Evolutionary conservation across 495 filamentous ascomycete genomes (phyloP).

Genomic region (Baudoinia panamericana): DNA sequence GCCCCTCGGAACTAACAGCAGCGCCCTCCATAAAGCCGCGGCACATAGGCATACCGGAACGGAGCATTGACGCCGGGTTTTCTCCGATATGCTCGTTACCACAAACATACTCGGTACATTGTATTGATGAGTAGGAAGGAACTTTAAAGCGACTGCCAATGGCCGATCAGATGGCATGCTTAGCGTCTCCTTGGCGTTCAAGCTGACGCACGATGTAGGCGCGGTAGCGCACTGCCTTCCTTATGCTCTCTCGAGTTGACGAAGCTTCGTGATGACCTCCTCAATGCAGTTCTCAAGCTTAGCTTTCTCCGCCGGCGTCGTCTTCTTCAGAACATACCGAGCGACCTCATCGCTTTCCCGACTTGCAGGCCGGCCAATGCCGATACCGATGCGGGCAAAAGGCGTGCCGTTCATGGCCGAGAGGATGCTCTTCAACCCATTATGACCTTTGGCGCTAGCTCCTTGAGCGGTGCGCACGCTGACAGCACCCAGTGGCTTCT

Average conservation of each 20-base stretch:
- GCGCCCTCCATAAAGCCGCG: no score
- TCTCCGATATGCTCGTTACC: no score
- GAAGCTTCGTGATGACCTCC: slow-evolving; percentile 38
- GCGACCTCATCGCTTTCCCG: slow-evolving; percentile 40
- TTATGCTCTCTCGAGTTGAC: slow-evolving; percentile 6
- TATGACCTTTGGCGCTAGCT: slow-evolving; percentile 56
- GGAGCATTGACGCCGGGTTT: no score
- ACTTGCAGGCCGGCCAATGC: slow-evolving; percentile 52
- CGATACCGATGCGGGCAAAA: slow-evolving; percentile 48
- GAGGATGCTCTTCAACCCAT: slow-evolving; percentile 59
- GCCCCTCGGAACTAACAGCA: no score
- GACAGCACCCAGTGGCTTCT: slow-evolving; percentile 52
- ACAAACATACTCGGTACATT: no score
- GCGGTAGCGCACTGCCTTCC: background rate
- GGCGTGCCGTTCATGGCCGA: slow-evolving; percentile 34
- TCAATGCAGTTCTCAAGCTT: slow-evolving; percentile 39
- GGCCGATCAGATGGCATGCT: no score
- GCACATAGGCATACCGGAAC: no score
- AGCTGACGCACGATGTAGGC: background rate
- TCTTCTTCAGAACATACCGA: slow-evolving; percentile 54
- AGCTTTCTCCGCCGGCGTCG: slow-evolving; percentile 39
- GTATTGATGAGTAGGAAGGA: no score
- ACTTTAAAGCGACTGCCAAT: no score
- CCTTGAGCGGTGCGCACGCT: slow-evolving; percentile 43
- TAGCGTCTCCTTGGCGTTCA: background rate